Base-by-base conservation (phyloP, 164 flowering plant genomes). In the Houttuynia cordata region DNA sequence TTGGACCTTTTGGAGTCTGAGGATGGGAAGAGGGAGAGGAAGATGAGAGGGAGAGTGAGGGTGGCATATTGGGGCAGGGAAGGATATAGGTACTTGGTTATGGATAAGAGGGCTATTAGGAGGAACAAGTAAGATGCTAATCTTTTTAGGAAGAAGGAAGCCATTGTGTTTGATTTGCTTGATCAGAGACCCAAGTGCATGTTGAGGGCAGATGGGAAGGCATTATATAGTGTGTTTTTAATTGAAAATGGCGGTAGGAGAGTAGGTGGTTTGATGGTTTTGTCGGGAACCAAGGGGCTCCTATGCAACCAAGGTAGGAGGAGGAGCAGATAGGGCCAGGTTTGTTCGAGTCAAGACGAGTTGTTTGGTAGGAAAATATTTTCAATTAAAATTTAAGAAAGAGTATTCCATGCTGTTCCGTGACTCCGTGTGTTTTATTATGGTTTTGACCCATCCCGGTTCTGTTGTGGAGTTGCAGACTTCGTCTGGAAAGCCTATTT, bases 21-120 rank as follows among this genome's bases (percentile, higher is more conserved):
- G 24, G 42, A 23, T 56, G 62, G 47, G 12, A 73, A 19, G 63
- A 65, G 49, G 56, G 65, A 13, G 23, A 72, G 52, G 47, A 73
- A 56, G 51, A 30, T 53, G 47, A 58, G 53, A 17, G 58, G 47
- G 67, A 53, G 24, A 6, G 42, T 34, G 53, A 59, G 24, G 25
- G 71, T 39, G n/a, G 52, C 21, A 55, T 50, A 50, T 13, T 62
- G 34, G 49, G 49, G 14, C 51, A 51, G 49, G 60, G 57, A 40
- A 21, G 58, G 34, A 3, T 24, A 20, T 12, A 45, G 49, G 49
- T 45, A 14, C 53, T 60, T 70, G 52, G 58, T 59, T 12, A 53
- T 24, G 40, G 58, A 21, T 17, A 58, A 15, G 8, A 65, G 53
- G 40, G 49, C 42, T 17, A 65, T 9, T 58, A 60, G 24, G 53